Conservation (phyloP, 805 yeast genomes). For the Candida schatavii region DNA sequence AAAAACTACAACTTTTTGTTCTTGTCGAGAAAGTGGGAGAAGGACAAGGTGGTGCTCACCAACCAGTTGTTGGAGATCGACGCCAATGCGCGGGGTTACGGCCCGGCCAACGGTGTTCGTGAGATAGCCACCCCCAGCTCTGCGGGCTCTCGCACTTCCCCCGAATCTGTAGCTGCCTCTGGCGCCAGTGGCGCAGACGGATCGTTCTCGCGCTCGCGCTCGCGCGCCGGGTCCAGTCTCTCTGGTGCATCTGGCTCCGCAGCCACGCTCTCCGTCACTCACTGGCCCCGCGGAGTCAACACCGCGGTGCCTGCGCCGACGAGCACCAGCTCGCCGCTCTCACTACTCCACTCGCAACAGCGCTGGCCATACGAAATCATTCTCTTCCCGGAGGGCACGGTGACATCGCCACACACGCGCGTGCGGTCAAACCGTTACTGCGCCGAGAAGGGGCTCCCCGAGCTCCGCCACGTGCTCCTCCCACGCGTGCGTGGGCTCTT, state of each 20-base stretch:
- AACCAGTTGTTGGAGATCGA: conserved; percentile 56
- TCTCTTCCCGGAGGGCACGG: conserved; percentile 95
- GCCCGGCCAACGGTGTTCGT: conserved; percentile 46
- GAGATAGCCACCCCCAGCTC: conserved; percentile 19
- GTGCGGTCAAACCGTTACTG: conserved; percentile 58
- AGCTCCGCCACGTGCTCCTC: conserved; percentile 63
- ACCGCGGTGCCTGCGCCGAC: conserved; percentile 17
- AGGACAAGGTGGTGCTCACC: conserved; percentile 60
- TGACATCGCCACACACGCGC: conserved; percentile 64
- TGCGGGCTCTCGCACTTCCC: no score
- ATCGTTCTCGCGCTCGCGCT: no score
- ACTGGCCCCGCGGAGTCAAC: conserved; percentile 32
- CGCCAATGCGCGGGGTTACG: conserved; percentile 57
- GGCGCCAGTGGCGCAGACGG: no score
- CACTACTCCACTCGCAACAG: conserved; percentile 11
- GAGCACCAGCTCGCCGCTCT: conserved; percentile 49
- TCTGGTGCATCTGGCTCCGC: no score
- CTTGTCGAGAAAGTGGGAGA: conserved; percentile 81
- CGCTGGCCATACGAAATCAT: conserved; percentile 58
- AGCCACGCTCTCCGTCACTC: conserved; percentile 5
- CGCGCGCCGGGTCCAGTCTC: no score
- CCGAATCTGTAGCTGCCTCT: no score
- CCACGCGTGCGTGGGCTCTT: conserved; percentile 84
- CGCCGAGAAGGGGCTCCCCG: conserved; percentile 43
- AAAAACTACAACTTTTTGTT: conserved; percentile 71